Evolutionary conservation across 73 alveolate genomes (phyloP).

Genomic region (Strombidium stylifer): DNA sequence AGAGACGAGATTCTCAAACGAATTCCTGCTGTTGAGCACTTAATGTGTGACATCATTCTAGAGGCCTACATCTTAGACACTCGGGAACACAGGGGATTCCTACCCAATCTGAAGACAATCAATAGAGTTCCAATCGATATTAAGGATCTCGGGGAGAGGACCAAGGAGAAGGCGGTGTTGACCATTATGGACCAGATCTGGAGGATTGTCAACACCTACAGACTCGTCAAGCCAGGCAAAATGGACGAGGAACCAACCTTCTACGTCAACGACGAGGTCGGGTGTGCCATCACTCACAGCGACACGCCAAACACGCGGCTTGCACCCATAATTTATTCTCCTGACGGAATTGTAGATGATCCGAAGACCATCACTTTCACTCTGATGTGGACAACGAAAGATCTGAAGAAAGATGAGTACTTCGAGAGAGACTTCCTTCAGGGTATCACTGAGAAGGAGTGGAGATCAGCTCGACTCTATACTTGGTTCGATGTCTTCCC

Average conservation of each 20-base stretch:
- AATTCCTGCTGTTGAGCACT: slow-evolving; percentile 50
- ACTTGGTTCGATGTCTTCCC: slow-evolving; percentile 93
- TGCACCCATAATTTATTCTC: slow-evolving; percentile 87
- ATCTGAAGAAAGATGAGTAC: slow-evolving; percentile 63
- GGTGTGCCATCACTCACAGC: slow-evolving; percentile 84
- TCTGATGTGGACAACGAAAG: slow-evolving; percentile 76
- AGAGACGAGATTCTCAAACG: slow-evolving; percentile 38
- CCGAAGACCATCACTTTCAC: slow-evolving; percentile 76
- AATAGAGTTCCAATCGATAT: slow-evolving; percentile 40
- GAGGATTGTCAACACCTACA: slow-evolving; percentile 78
- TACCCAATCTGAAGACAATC: slow-evolving; percentile 50
- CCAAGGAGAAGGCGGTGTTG: slow-evolving; percentile 56
- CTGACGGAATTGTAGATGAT: slow-evolving; percentile 73
- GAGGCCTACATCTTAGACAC: slow-evolving; percentile 51
- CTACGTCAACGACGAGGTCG: slow-evolving; percentile 94
- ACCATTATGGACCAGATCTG: slow-evolving; percentile 72
- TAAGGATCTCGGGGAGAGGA: slow-evolving; percentile 24
- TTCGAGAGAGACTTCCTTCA: slow-evolving; percentile 86
- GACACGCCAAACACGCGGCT: slow-evolving; percentile 87
- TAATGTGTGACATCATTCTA: slow-evolving; percentile 59
- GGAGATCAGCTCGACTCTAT: slow-evolving; percentile 86
- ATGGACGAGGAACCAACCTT: slow-evolving; percentile 90
- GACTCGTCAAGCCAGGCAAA: slow-evolving; percentile 70
- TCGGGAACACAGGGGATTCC: slow-evolving; percentile 39
- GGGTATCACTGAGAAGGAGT: slow-evolving; percentile 66